Evolutionary conservation across 208 protist species (phyloP).

Genomic region (Zelonia costaricensis): DNA sequence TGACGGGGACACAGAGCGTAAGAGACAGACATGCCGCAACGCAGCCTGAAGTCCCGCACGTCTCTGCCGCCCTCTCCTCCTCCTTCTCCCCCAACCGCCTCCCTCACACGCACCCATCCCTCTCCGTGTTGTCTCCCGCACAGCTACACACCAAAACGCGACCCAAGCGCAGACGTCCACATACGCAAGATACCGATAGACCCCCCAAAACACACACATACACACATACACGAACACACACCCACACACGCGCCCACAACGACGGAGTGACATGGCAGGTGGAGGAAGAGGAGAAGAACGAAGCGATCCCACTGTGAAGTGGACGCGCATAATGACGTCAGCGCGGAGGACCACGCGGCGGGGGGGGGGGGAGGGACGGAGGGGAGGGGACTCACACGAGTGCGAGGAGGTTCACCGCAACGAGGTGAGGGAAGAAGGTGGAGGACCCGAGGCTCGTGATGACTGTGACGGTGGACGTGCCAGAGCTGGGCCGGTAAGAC

Average conservation of each 20-base stretch:
- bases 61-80: too few species aligned
- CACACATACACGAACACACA: neutral
- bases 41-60: too few species aligned
- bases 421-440: conserved; percentile 47
- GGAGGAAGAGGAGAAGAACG: too few species aligned
- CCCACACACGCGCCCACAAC: neutral
- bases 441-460: conserved; percentile 26
- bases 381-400: too few species aligned
- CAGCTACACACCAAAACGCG: neutral
- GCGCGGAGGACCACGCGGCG: neutral
- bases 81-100: too few species aligned
- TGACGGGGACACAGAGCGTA: too few species aligned
- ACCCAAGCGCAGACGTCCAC: too few species aligned
- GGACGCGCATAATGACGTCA: neutral
- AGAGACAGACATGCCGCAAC: too few species aligned
- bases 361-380: neutral
- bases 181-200: too few species aligned
- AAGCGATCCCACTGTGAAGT: too few species aligned
- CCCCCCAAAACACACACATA: neutral
- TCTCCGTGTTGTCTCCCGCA: neutral
- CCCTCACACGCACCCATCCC: too few species aligned
- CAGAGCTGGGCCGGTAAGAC: conserved; percentile 32
- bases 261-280: too few species aligned
- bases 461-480: conserved; percentile 29
- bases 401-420: conserved; percentile 18